Base-by-base conservation (phyloP, 2,329 filamentous ascomycete species). In the Aspergillus terreus region DNA sequence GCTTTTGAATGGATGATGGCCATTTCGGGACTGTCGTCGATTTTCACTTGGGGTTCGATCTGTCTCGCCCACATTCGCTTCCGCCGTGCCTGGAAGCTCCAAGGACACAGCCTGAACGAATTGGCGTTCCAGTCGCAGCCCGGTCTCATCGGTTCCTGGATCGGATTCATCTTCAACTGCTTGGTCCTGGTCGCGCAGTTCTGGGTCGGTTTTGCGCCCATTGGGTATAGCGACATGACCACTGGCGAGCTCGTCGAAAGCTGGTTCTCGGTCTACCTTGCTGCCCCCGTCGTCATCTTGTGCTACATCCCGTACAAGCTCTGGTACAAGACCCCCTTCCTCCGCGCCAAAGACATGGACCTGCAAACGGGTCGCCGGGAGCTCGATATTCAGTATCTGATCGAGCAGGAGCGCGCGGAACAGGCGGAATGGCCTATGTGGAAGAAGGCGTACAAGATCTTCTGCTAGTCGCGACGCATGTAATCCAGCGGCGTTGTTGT, bases 61-160 rank as follows among this genome's bases (percentile, higher is more conserved):
- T 95, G 90, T 70, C 75, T 95, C n/a, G 83, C 87, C 21, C 92
- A 96, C 71, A 95, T 96, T 65, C 90, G 91, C 50, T 96, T 96
- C 81, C 89, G 92, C 57, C 74, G 75, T 23, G 89, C 85, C n/a
- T 95, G 90, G 90, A 78, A 76, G 42, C 65, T 74, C 11, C 82
- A 85, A 55, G 88, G 87, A 42, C 86, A 86, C 66, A 78, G 76
- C n/a, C 75, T 92, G 33, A 77, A 84, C 50, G 88, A 95, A 61
- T 79, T 97, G 5, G 87, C 92, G 6, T 96, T 94, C 76, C 78
- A 75, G 33, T 89, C 88, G 0, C 89, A 95, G 66, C 82, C 88
- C 4, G 92, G 92, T 54, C 75, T 94, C 7, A 60, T 81, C 9
- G 92, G 92, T 9, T 95, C 90, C 2, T 96, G 86, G 78, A 55